Conservation (phyloP, 331 rosid species). For the Malus hybrid region DNA sequence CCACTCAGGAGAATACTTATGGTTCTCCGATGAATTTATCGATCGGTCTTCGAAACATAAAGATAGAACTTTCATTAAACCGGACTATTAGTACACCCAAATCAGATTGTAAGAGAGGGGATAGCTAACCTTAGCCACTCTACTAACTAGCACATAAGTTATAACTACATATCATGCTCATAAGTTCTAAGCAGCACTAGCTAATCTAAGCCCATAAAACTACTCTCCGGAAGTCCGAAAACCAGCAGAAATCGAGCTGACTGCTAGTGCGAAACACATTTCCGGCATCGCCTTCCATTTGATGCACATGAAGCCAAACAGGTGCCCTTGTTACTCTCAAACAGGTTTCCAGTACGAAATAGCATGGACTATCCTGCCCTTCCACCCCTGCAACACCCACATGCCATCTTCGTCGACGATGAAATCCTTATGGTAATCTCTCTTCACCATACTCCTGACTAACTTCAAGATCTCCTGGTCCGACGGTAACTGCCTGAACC, state of each 20-base stretch:
- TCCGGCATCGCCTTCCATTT: not conserved
- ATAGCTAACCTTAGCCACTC: not conserved
- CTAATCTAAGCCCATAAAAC: not conserved
- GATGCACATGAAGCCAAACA: not conserved
- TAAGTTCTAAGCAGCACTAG: not conserved
- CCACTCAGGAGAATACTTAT: no score
- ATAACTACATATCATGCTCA: not conserved
- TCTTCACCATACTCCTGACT: slow-evolving; percentile 38
- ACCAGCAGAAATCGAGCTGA: not conserved
- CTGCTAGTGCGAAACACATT: not conserved
- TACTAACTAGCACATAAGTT: not conserved
- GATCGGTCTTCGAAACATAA: not conserved
- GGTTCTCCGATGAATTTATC: no score
- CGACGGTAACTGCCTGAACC: slow-evolving; percentile 50
- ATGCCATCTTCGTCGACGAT: slow-evolving; percentile 52
- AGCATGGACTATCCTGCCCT: slow-evolving; percentile 56
- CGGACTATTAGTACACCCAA: not conserved
- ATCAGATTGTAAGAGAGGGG: not conserved
- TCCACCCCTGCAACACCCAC: slow-evolving; percentile 86
- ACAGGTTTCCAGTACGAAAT: slow-evolving; percentile 66
- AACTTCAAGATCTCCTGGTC: slow-evolving; percentile 33
- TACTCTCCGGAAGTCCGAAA: not conserved
- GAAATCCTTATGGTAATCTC: slow-evolving; percentile 61
- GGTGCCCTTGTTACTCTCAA: not conserved
- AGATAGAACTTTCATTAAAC: not conserved